A percentile compares a stretch with the other conserved stretches of the same genome.
phyloP scores from a whole-genome alignment of 345 rosid species.

The Passiflora organensis region DNA sequence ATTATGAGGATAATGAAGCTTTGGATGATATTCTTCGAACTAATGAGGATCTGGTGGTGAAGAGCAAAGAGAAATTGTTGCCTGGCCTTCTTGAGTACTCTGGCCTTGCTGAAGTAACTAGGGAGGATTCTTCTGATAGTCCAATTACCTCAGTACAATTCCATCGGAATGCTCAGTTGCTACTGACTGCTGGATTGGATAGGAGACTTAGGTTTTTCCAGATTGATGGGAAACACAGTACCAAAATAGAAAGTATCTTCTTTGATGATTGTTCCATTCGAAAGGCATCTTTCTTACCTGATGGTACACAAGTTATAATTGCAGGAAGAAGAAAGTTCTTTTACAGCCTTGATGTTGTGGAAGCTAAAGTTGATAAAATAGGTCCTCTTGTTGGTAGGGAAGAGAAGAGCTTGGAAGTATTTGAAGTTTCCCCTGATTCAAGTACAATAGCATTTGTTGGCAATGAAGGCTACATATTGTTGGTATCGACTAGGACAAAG shows the following conservation, averaged over 20 bases:
- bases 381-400: conserved; percentile 94
- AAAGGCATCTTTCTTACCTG: conserved; percentile 76
- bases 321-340: conserved; percentile 91
- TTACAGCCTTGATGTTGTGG: conserved; percentile 80
- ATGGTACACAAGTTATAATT: conserved; percentile 86
- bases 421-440: conserved; percentile 86
- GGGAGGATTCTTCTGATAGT: conserved; percentile 64
- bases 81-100: conserved; percentile 83
- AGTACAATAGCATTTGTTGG: conserved; percentile 74
- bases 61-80: conserved; percentile 42
- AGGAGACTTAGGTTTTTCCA: conserved; percentile 69
- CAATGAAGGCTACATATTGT: conserved; percentile 75
- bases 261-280: conserved; percentile 79
- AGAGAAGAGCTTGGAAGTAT: conserved; percentile 88
- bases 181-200: conserved; percentile 78
- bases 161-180: conserved; percentile 79
- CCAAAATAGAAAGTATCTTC: conserved; percentile 77
- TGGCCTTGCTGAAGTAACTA: conserved; percentile 77
- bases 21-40: conserved; percentile 64
- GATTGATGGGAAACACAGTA: conserved; percentile 90
- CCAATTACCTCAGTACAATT: conserved; percentile 78
- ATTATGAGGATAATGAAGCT: conserved; percentile 31
- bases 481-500: conserved; percentile 80
- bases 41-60: conserved; percentile 74
- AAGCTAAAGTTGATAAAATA: conserved; percentile 69